Percentiles rank a stretch among this genome's conserved stretches.
These are phyloP conservation scores for Sporisorium scitamineum DNA, from an alignment of 1,284 basidiomycete genomes.

Conservation along the genomic window DNA sequence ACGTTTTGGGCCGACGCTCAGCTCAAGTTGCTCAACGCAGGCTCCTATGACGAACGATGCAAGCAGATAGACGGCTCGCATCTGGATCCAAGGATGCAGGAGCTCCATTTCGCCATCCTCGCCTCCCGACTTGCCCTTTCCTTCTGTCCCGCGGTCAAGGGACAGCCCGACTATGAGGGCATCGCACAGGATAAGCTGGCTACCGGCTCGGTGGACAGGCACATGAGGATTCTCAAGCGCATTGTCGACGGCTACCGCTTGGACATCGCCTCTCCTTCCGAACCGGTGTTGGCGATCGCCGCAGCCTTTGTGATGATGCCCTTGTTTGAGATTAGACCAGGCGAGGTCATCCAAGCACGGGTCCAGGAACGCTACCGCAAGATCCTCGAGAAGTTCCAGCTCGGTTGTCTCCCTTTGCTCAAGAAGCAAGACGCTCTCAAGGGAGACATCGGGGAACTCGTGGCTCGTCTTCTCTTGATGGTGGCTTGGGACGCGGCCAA, in stretches of 20 bases:
- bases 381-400: too few relatives aligned
- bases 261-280: not conserved
- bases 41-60: too few relatives aligned
- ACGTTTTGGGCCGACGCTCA: too few relatives aligned
- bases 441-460: conserved; percentile 13
- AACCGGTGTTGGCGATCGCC: conserved; percentile 14
- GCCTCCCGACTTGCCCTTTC: not conserved
- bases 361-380: too few relatives aligned
- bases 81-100: too few relatives aligned
- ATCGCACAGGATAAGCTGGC: not conserved
- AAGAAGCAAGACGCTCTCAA: not conserved
- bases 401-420: not conserved
- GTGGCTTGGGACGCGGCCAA: conserved; percentile 13
- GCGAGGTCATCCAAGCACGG: too few relatives aligned
- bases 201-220: not conserved
- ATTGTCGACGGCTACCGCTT: not conserved
- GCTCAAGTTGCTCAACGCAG: too few relatives aligned
- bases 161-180: not conserved
- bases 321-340: too few relatives aligned
- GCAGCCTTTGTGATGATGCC: conserved; percentile 9
- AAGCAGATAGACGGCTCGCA: too few relatives aligned
- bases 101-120: not conserved
- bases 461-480: not conserved
- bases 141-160: too few relatives aligned
- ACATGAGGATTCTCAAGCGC: conserved; percentile 7